Conservation (phyloP, 805 yeast species). For the Yarrowia osloensis region DNA sequence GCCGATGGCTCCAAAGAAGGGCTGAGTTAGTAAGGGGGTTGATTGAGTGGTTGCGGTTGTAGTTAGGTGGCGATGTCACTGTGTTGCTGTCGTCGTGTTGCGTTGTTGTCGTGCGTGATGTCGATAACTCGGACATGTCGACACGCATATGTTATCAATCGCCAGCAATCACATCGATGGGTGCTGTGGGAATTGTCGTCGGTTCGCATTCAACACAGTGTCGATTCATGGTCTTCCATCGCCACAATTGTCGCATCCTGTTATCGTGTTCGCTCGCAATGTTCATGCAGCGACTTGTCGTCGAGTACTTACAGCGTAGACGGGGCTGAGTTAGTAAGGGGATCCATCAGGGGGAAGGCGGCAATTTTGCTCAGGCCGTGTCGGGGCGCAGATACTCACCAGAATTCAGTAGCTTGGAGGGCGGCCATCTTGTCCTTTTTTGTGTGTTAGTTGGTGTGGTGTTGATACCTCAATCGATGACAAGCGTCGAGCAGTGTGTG, state of each 20-base stretch:
- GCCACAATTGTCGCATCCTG: neutral
- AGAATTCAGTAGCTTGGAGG: constrained; percentile 29
- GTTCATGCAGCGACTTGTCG: constrained; percentile 25
- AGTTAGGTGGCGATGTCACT: neutral
- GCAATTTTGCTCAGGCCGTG: neutral
- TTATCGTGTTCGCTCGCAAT: neutral
- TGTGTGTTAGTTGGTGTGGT: constrained; percentile 28
- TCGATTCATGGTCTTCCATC: neutral
- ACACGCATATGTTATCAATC: neutral
- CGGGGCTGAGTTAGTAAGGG: constrained; percentile 53
- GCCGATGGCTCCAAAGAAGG: constrained; percentile 99
- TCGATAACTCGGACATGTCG: neutral
- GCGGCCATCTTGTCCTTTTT: constrained; percentile 31
- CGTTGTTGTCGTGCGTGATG: neutral
- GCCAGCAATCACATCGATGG: neutral
- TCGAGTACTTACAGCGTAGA: constrained; percentile 57
- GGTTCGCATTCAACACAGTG: neutral
- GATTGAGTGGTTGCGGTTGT: neutral
- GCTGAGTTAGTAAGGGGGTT: constrained; percentile 47
- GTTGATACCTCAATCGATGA: constrained; percentile 30
- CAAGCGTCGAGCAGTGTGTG: constrained; percentile 25
- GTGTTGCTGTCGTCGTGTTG: neutral
- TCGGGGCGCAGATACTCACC: constrained; percentile 16
- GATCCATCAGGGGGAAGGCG: neutral
- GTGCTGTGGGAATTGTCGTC: neutral